Evolutionary conservation across 2,329 filamentous ascomycete genomes (phyloP), one percentile per base, ranked within the genome.

Genomic region (Trichophyton rubrum): DNA sequence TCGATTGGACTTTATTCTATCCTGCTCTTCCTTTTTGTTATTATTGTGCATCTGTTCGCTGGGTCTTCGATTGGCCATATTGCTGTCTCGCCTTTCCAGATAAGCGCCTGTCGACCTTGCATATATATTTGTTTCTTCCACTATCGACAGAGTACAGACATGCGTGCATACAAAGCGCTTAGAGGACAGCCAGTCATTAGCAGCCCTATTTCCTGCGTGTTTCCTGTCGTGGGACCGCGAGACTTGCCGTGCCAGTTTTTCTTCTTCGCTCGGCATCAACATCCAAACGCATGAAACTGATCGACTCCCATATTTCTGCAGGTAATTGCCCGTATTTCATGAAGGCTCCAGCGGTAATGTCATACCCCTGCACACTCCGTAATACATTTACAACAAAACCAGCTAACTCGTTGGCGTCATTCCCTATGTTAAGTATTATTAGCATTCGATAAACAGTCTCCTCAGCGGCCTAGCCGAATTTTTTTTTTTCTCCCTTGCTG

Each of bases 291-390:
- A 47, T 53, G 49, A 53, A 53, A 53, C 49, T 53, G 49, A 53
- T 53, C 22, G 49, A 24, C 49, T 53, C 49, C 49, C 11, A 53
- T 53, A 30, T 33, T 53, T 53, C 49, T 53, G 49, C 49, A 53
- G 49, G 49, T 53, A 57, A 57, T 57, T 17, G n/a, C 38, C 30
- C n/a, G 30, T 38, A 38, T 57, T n/a, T n/a, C n/a, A n/a, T 33
- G 55, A 40, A 41, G 55, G 38, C 30, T 57, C 55, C 38, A 57
- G 55, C 30, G 38, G 38, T 38, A 38, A 27, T 41, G 13, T 57
- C 55, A 9, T 17, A 38, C 27, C 38, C 38, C 55, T 57, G 55
- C 27, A 9, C 30, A 9, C 30, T 9, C 55, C 22, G 55, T 57
- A 57, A 15, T 57, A 57, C 55, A 40, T 15, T 38, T 35, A 57